Conservation (phyloP, 768 basidiomycete species). For the Filobasidium floriforme region DNA sequence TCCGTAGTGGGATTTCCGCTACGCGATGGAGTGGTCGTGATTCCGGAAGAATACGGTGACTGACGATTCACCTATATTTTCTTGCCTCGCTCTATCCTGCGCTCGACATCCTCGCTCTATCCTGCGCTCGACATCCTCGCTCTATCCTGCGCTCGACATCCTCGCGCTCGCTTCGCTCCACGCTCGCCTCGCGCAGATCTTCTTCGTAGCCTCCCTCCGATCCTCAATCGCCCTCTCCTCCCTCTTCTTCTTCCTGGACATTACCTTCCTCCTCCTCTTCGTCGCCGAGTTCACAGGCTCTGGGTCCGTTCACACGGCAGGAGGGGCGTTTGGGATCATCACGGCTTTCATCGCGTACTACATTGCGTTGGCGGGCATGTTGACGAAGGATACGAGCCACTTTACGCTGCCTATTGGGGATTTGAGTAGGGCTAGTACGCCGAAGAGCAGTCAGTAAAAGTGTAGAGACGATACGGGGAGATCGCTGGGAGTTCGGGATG, state of each 20-base stretch:
- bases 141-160: no score
- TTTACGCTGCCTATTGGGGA: constrained; percentile 44
- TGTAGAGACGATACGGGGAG: no score
- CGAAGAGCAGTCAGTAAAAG: no score
- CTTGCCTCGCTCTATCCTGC: not conserved
- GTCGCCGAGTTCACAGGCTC: constrained; percentile 46
- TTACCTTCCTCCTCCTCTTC: constrained; percentile 49
- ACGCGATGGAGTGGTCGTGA: no score
- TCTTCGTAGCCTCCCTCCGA: constrained; percentile 51
- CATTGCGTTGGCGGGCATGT: constrained; percentile 44
- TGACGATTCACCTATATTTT: no score
- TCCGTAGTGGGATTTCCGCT: no score
- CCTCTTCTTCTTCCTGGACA: constrained; percentile 53
- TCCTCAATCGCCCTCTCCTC: constrained; percentile 52
- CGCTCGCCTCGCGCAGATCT: constrained; percentile 26
- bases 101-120: no score
- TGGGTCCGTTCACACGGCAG: constrained; percentile 35
- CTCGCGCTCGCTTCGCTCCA: no score
- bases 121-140: no score
- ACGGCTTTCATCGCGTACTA: constrained; percentile 44
- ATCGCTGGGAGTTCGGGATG: no score
- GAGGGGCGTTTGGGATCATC: constrained; percentile 45
- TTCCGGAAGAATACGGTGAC: no score
- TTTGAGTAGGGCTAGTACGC: constrained; percentile 24
- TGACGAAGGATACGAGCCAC: constrained; percentile 43